Percentiles rank a stretch among this genome's conserved stretches.
These are phyloP conservation scores for Coelastrella sp. DNA, from an alignment of 139 green algal genomes.

Conservation along the genomic window DNA sequence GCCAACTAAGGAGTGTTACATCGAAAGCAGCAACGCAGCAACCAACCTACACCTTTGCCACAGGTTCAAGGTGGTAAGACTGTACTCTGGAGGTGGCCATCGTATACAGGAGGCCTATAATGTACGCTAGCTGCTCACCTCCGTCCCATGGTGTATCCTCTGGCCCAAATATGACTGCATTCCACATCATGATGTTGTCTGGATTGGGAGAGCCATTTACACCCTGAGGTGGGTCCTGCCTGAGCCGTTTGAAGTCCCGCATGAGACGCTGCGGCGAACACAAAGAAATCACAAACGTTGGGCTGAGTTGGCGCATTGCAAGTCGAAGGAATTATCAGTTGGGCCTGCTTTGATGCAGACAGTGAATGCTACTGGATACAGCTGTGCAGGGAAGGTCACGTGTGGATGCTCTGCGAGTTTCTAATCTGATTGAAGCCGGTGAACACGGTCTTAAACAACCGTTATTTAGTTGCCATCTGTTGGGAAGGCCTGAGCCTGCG, in stretches of 20 bases:
- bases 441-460: no score
- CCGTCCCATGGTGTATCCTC: conserved; percentile 98
- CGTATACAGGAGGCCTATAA: no score
- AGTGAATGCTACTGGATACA: background rate
- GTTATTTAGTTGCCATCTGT: no score
- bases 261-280: conserved; percentile 83
- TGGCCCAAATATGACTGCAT: conserved; percentile 99
- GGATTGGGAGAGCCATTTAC: conserved; percentile 93
- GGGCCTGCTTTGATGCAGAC: background rate
- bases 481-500: no score
- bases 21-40: no score
- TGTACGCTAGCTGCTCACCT: conserved; percentile 63
- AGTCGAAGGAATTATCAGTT: background rate
- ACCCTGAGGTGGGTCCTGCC: conserved; percentile 94
- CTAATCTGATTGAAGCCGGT: background rate
- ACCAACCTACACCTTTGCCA: no score
- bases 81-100: no score
- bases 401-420: background rate
- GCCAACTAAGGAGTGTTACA: no score
- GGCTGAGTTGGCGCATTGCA: background rate
- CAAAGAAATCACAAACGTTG: background rate
- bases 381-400: background rate
- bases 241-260: conserved; percentile 93
- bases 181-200: conserved; percentile 99
- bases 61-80: no score